Evolutionary conservation across 108 stramenopile species (phyloP), one percentile per base, ranked within the genome.

Genomic region (Skeletonema marinoi): DNA sequence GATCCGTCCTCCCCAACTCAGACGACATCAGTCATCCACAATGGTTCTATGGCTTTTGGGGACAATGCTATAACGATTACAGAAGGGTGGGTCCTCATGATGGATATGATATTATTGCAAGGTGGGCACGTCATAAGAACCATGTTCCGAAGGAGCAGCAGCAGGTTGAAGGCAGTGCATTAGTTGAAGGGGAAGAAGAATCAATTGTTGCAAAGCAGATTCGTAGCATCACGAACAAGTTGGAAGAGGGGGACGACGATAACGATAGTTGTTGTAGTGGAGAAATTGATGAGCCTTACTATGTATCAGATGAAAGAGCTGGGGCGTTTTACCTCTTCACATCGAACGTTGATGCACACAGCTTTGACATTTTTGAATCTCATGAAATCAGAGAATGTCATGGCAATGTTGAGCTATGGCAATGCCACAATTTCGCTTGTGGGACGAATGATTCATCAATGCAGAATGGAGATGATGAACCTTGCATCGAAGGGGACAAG

Each of bases 41-140:
- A 25, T 70, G 70, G 30, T 87, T 87, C 62, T 81, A 84, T 31
- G 79, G 76, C 16, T 87, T 87, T 66, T 87, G 86, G 86, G 75
- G 79, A 36, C 59, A 65, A 51, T 86, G 76, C 58, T 80, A 38
- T 66, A 80, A 80, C 54, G 70, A 71, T 79, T 88, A 88, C 56
- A 32, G 72, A n/a, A 62, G 48, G 29, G 70, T 81, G 1, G 10
- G 42, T 32, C 85, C 86, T 16, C 88, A 88, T 61, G 65, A 74
- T n/a, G 88, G 88, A 4, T 88, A 88, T 60, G 61, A 77, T 13
- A 81, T 88, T 50, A 65, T 88, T 48, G 68, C 73, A 11, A 36
- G 62, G 35, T 88, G 88, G 88, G 77, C 75, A 2, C 42, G 70
- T 29, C 74, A 74, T 46, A 75, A 62, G 61, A 76, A 83, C 44